Evolutionary conservation across 345 rosid genomes (phyloP).

Genomic region (Physaria fendleri): DNA sequence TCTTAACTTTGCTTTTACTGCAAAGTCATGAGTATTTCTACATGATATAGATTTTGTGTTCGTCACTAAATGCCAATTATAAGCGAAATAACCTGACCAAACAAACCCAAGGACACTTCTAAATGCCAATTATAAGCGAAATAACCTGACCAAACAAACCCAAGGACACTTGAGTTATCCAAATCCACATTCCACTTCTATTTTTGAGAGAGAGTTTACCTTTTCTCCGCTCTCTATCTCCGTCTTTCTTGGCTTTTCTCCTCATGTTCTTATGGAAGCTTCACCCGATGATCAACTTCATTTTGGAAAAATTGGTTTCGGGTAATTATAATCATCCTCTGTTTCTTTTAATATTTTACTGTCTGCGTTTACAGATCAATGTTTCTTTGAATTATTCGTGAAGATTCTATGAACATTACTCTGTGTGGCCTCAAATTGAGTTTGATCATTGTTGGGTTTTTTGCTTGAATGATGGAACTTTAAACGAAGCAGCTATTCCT

Average conservation of each 20-base stretch:
- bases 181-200: no score
- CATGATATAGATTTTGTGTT: background rate
- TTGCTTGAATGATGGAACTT: constrained; percentile 42
- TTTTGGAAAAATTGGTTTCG: no score
- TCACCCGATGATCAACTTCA: no score
- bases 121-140: background rate
- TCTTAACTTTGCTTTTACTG: background rate
- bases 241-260: no score
- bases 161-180: background rate
- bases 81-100: background rate
- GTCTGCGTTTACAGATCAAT: no score
- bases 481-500: constrained; percentile 61
- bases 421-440: background rate
- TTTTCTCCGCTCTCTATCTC: no score
- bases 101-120: background rate
- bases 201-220: no score
- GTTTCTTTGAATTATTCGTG: background rate
- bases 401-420: no score
- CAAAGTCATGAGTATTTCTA: background rate
- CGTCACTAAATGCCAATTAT: background rate
- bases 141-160: background rate
- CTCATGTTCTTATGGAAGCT: no score
- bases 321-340: no score
- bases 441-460: constrained; percentile 1
- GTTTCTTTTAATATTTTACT: no score